Base-by-base conservation (phyloP, 2,329 filamentous ascomycete genomes). In the Clonostachys solani region DNA sequence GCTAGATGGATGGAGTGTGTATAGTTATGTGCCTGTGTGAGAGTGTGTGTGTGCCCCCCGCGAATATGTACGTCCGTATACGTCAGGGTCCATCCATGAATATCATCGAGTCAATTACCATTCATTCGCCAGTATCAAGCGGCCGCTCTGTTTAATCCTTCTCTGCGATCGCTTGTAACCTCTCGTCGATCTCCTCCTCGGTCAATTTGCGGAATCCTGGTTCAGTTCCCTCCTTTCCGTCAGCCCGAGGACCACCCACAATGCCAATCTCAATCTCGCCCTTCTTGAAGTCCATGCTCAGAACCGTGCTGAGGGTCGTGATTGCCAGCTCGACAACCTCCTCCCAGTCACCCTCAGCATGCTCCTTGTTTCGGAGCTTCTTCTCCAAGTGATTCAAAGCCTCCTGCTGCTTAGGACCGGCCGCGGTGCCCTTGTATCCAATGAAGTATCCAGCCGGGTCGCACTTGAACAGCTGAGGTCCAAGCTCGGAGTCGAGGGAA, bases 261-360 rank as follows among this genome's bases (percentile, higher is more conserved):
- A 99, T 92, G 53, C 94, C 94, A 71, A 99, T 89, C 75, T 99
- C 94, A 67, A 99, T 86, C 77, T 99, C 94, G 59, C 88, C 88
- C 80, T 97, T 97, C 83, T 99, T 99, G 79, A 99, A 99, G 69
- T 99, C 94, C 69, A 97, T 95, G 71, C 92, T 96, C 54, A 99
- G 80, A 50, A 99, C 92, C 35, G 89, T 95, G 81, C 92, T 96
- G 68, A 99, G 75, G 7, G 94, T 92, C 41, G 90, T 89, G 68
- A 99, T 99, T 49, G 89, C 94, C 60, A 97, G 79, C 77, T 99
- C 94, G 44, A 99, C 92, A 43, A 99, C 94, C 51, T 99, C 94
- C 70, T 96, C 89, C 94, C 94, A 99, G 63, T 76, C 85, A 51
- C 94, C 94, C 49, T 94, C 87, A 35, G 92, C 94, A 60, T 81